Evolutionary conservation across 768 basidiomycete species (phyloP), one percentile per base, ranked within the genome.

Genomic region (Hypholoma sublateritium): DNA sequence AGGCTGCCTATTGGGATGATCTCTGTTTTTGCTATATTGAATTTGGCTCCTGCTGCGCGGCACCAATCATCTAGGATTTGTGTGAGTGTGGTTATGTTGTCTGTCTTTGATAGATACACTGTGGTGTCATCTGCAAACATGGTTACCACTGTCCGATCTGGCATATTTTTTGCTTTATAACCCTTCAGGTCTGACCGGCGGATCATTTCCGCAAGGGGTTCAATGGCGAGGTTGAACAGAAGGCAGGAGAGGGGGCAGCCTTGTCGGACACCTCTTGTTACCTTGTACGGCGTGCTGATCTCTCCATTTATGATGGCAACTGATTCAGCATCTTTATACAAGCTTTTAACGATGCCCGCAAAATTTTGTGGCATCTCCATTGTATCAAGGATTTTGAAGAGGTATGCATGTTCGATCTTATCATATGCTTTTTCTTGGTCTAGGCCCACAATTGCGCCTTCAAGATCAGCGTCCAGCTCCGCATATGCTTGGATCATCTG

Each of bases 61-160:
- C 43, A 45, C 43, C 43, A 45, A 2, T 19, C 5, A 5, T n/a
- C 17, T 13, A 45, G 43, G 4, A 45, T 17, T 72, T 5, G 0
- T 68, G 59, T 0, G 68, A 52, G 28, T 65, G 63, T 1, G 66
- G 62, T 5, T 74, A 74, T 14, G 39, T 37, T 0, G 65, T 64
- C 5, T 74, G 71, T 12, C 67, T 58, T 2, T 73, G 65, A 5
- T 56, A 19, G 3, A 25, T 13, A 16, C 7, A 32, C 0, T 51
- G 70, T 71, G 6, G 76, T 78, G 59, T 79, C 76, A 57, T 80
- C 74, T 0, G 77, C 75, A 56, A 77, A 80, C 0, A 80, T 69
- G 0, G 63, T 68, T 1, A 62, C 62, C 0, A 75, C 67, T 0
- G 76, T 48, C 14, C 59, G 37, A 21, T 72, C 63, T 0, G 4